Evolutionary conservation across 2,329 filamentous ascomycete genomes (phyloP), one percentile per base, ranked within the genome.

Genomic region (Corinectria fuckeliana): DNA sequence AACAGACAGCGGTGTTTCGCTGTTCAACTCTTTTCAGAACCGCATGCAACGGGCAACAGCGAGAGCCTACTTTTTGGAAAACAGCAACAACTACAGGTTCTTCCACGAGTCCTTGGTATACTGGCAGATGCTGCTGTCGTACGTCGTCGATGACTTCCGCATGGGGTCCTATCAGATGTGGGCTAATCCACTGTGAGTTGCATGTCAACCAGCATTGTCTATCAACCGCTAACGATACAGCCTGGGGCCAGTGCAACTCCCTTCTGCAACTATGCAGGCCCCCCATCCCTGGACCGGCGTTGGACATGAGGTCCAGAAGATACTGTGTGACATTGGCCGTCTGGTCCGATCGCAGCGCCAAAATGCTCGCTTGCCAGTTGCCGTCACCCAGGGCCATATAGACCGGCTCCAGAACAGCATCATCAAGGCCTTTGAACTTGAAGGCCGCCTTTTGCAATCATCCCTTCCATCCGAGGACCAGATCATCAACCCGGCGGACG

Each of bases 251-350:
- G 42, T 42, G 2, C 50, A 58, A 18, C 32, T 20, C 3, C 34
- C 42, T 2, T 58, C 56, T 4, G 44, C 34, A 2, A 25, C 16
- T 3, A 41, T 51, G 34, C 50, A 53, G 26, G 56, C 56, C 1
- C 61, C 61, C 3, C 61, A 63, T 32, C 61, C 61, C 4, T 63
- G 61, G 61, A 61, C 61, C n/a, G 61, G 61, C 2, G 50, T 63
- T 14, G 61, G 49, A 10, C 54, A 59, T 28, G 59, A 53, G 13
- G 58, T 61, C 20, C 61, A 58, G 25, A 50, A 41, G 30, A 36
- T 32, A 1, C 38, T 60, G 5, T 56, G 52, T 20, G 48, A 56
- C 20, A 56, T 63, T 26, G 61, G 61, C 16, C 50, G 45, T 2
- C 41, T 63, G 13, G 50, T 63, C 20, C 58, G 61, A 13, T 45